Evolutionary conservation across 1,284 basidiomycete species (phyloP), one percentile per base, ranked within the genome.

Genomic region (Flammula alnicola): DNA sequence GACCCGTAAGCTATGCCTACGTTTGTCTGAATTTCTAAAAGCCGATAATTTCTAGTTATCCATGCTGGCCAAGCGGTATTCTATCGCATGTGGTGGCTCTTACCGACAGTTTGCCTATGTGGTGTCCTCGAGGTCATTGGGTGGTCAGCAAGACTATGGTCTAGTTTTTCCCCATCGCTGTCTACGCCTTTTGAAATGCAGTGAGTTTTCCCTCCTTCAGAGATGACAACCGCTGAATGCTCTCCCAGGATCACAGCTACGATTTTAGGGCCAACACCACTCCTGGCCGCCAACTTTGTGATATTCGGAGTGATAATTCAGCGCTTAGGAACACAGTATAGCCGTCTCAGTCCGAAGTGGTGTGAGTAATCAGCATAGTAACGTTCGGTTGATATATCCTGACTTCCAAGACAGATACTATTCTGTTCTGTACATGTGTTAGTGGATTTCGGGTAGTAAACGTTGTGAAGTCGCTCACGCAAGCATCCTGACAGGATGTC

Each of bases 91-190:
- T 83, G 78, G 76, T 80, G 74, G 66, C 63, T 82, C 6, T 60
- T 83, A 26, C 76, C 76, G 0, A 83, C 83, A 1, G 71, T 75
- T 4, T 65, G 74, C 16, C 56, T 79, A 1, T 74, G 75, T 16
- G 79, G 77, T 3, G 8, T 75, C 4, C 63, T 75, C 2, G 83
- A 86, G 62, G 53, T 79, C 16, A 51, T 80, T 3, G 78, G 78
- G 4, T 80, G 78, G 78, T 47, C 57, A 31, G 70, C 52, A 3
- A 55, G 72, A 19, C 45, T 72, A 2, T 72, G 68, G 66, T 70
- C 67, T 3, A 63, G 62, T 37, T 51, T 51, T n/a, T 55, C 56
- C 23, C 62, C 63, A 38, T 37, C 33, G 23, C 33, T 40, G 22
- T 11, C 26, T 8, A 23, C 38, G 12, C 49, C 50, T 1, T 55